These are phyloP conservation scores for Pilaira anomala DNA, from an alignment of 192 early-diverging fungal species.

Conservation along the genomic window DNA sequence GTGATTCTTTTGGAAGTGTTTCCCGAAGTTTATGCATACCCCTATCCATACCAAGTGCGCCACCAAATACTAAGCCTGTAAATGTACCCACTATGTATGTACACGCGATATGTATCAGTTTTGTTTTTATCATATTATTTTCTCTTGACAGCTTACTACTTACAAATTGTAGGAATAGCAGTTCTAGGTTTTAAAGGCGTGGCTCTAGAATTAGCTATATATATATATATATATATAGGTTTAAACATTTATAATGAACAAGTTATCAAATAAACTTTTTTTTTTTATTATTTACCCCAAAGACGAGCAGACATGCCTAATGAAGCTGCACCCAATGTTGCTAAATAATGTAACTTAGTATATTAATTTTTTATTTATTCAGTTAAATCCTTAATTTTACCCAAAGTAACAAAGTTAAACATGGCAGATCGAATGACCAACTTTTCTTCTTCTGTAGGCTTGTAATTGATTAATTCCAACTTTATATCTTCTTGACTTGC, in stretches of 20 bases:
- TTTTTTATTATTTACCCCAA: slow-evolving; percentile 10
- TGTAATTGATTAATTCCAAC: slow-evolving; percentile 11
- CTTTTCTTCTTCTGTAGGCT: slow-evolving; percentile 5
- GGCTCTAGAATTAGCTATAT: slow-evolving; percentile 13
- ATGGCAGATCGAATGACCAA: slow-evolving; percentile 13
- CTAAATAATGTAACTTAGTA: no score
- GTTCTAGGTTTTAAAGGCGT: not conserved
- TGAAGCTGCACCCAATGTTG: slow-evolving; percentile 20
- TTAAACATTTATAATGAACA: no score
- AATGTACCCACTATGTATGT: slow-evolving; percentile 7
- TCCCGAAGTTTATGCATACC: slow-evolving; percentile 19
- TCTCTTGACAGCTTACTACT: not conserved
- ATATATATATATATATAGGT: not conserved
- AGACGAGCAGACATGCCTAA: slow-evolving; percentile 16
- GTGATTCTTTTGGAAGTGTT: slow-evolving; percentile 12
- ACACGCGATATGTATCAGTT: not conserved
- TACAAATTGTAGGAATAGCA: slow-evolving; percentile 16
- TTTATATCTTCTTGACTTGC: slow-evolving; percentile 7
- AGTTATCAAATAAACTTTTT: not conserved
- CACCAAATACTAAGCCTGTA: slow-evolving; percentile 7
- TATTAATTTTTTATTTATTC: not conserved
- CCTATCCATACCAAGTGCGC: slow-evolving; percentile 16
- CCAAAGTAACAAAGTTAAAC: slow-evolving; percentile 15
- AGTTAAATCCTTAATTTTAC: not conserved
- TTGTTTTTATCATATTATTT: not conserved